Evolutionary conservation across 352 stramenopile species (phyloP).

Genomic region (Phytophthora rubi): DNA sequence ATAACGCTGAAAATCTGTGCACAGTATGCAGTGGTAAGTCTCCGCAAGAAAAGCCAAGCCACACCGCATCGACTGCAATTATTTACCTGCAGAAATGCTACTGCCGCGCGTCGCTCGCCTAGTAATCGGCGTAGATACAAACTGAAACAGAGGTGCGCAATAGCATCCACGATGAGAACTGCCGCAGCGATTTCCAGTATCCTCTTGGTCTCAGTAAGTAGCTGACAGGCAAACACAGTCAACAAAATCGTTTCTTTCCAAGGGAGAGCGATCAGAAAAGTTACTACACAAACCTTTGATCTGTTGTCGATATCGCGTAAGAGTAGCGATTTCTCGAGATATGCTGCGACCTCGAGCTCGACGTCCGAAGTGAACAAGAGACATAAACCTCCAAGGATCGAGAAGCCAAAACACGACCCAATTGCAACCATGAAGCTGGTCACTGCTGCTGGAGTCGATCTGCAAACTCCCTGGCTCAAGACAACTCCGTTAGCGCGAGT

Average conservation of each 20-base stretch:
- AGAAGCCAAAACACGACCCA: constrained; percentile 51
- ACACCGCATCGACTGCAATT: background rate
- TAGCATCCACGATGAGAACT: constrained; percentile 45
- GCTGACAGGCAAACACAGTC: constrained; percentile 40
- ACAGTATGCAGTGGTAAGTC: background rate
- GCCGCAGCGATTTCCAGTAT: constrained; percentile 45
- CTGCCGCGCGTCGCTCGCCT: constrained; percentile 55
- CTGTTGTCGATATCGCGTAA: constrained; percentile 37
- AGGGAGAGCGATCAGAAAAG: background rate
- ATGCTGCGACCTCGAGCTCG: constrained; percentile 49
- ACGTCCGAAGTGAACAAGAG: constrained; percentile 59
- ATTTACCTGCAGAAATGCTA: constrained; percentile 67
- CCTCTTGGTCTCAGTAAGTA: constrained; percentile 47
- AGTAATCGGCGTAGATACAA: constrained; percentile 56
- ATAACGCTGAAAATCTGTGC: constrained; percentile 69
- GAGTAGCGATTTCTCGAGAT: constrained; percentile 57
- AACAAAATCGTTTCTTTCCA: background rate
- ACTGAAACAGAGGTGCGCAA: constrained; percentile 46
- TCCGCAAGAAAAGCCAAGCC: background rate
- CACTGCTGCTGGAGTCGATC: constrained; percentile 57
- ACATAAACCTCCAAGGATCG: constrained; percentile 63
- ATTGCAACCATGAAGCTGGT: constrained; percentile 63
- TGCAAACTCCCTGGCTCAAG: constrained; percentile 45
- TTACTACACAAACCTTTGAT: constrained; percentile 41
- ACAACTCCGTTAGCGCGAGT: background rate